Base-by-base conservation (phyloP, 108 stramenopile genomes). In the Cyclotella choctawhatcheeana region DNA sequence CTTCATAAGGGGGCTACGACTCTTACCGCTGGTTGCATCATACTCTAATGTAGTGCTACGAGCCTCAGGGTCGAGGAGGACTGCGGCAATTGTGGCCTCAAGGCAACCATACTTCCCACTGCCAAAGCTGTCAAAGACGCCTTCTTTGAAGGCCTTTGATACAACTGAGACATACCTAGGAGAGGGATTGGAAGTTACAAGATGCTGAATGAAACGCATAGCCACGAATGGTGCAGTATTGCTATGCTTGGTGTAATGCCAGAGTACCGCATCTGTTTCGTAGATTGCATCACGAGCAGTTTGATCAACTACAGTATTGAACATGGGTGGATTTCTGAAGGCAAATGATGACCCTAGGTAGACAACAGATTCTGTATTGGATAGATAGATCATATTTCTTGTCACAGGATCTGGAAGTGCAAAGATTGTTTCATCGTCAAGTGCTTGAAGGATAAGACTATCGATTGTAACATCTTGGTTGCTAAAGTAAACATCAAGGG, bases 171-270 rank as follows among this genome's bases (percentile, higher is more conserved):
- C 79, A 58, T 82, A 88, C 3, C 82, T 29, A 40, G 89, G 87
- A 17, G 79, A 77, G 35, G 90, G 87, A 74, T 91, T 91, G 0
- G 86, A 87, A 51, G 82, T 77, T 6, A 76, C 71, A 35, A 91
- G 64, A 6, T 58, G 72, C 50, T 88, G 77, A 40, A 82, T 74
- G 18, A 91, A 48, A 32, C 64, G 44, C 16, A 44, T 65, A 17
- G 86, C 73, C 2, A 91, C 34, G 61, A 91, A 91, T 21, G 90
- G 88, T 13, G 88, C 81, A 7, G 83, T 77, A 47, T 84, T 87
- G 21, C 70, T 64, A 56, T 87, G 84, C 16, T 76, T n/a, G 3
- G 40, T 45, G 31, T 62, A 68, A 21, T 40, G 47, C 32, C 67
- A 59, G 10, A 84, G 33, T 34, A 77, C 58, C 24, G 76, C 84